Evolutionary conservation across 2,329 filamentous ascomycete genomes (phyloP).

Genomic region (Exophiala xenobiotica): DNA sequence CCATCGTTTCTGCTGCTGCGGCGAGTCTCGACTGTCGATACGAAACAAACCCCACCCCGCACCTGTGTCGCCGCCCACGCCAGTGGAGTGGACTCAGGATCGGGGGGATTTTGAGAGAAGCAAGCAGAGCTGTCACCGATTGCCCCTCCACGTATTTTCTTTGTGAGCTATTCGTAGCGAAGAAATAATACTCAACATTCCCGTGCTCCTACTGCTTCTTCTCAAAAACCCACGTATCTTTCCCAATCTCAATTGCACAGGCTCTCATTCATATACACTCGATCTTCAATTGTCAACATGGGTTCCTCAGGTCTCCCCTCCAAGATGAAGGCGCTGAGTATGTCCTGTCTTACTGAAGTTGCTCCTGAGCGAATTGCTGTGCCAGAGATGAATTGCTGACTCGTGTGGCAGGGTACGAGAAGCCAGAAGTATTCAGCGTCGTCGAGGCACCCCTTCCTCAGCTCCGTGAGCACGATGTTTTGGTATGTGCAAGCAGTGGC

Average conservation of each 20-base stretch:
- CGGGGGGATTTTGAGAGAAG: too few relatives aligned
- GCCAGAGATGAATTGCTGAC: too few relatives aligned
- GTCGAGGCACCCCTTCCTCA: slow-evolving; percentile 63
- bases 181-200: too few relatives aligned
- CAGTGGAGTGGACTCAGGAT: too few relatives aligned
- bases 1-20: too few relatives aligned
- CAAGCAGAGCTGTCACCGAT: slow-evolving; percentile 3
- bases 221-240: background rate
- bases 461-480: slow-evolving; percentile 59
- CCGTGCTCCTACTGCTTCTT: too few relatives aligned
- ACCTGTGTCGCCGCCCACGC: background rate
- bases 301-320: slow-evolving; percentile 45
- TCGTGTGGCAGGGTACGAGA: slow-evolving; percentile 49
- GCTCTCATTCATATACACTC: background rate
- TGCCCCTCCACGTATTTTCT: slow-evolving; percentile 22
- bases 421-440: slow-evolving; percentile 61
- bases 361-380: background rate
- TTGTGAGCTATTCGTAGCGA: too few relatives aligned
- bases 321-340: slow-evolving; percentile 64
- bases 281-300: slow-evolving; percentile 32
- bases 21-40: too few relatives aligned
- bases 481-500: slow-evolving; percentile 40
- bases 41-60: background rate
- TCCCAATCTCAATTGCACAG: background rate
- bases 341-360: slow-evolving; percentile 28